Evolutionary conservation across 192 early-diverging fungal genomes (phyloP).

Genomic region (Kappamyces sp.): DNA sequence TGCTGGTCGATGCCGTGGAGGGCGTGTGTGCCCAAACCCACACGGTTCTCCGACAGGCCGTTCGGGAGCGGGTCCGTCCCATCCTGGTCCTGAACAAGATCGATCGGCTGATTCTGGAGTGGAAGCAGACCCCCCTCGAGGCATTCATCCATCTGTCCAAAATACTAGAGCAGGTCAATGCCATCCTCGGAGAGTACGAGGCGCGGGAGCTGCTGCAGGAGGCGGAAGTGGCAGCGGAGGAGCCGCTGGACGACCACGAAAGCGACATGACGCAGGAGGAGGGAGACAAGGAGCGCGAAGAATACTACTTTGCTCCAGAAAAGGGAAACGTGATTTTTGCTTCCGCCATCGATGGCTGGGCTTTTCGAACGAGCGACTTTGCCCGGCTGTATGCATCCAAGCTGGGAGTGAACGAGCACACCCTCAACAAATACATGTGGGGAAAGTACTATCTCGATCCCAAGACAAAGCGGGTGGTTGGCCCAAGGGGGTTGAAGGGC

Average conservation of each 20-base stretch:
- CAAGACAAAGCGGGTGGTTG: conserved; percentile 86
- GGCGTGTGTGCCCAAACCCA: conserved; percentile 99
- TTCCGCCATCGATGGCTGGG: conserved; percentile 96
- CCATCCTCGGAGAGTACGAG: conserved; percentile 90
- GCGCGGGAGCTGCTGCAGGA: conserved; percentile 80
- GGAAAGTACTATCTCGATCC: conserved; percentile 96
- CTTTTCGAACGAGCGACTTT: conserved; percentile 90
- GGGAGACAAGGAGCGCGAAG: conserved; percentile 70
- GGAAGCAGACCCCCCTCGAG: conserved; percentile 85
- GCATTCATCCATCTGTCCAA: conserved; percentile 89
- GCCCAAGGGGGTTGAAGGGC: conserved; percentile 78
- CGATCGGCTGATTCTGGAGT: conserved; percentile 89
- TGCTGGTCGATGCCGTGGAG: conserved; percentile 96
- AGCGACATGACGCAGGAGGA: conserved; percentile 81
- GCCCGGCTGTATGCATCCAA: conserved; percentile 85
- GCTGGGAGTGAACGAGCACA: conserved; percentile 71
- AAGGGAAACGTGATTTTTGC: conserved; percentile 96
- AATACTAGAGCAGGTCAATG: conserved; percentile 96
- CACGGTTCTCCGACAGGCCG: conserved; percentile 91
- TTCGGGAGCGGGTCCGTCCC: conserved; percentile 83
- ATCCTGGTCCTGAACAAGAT: conserved; percentile 98
- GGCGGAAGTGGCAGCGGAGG: conserved; percentile 50
- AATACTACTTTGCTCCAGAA: conserved; percentile 94
- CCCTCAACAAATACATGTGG: conserved; percentile 84
- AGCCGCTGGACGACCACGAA: conserved; percentile 36